Percentiles rank a stretch among this genome's conserved stretches.
Conservation (phyloP, 1,284 basidiomycete species). For the Cryptococcus sp. region DNA sequence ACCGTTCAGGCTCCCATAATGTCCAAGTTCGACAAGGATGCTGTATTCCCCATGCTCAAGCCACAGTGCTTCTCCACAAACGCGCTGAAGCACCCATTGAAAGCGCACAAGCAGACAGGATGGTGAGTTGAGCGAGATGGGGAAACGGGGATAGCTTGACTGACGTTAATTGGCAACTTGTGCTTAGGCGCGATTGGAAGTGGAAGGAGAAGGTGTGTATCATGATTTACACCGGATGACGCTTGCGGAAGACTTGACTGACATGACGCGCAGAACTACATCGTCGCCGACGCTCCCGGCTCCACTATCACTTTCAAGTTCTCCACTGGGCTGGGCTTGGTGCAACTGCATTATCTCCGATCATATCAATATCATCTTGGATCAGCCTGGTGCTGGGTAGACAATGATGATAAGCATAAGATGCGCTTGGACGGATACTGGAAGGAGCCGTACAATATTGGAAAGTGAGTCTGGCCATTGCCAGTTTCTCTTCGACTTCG, state of each 20-base stretch:
- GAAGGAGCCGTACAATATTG: slow-evolving; percentile 37
- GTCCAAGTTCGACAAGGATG: slow-evolving; percentile 27
- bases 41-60: slow-evolving; percentile 19
- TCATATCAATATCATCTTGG: slow-evolving; percentile 41
- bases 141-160: not conserved
- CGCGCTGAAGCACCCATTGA: slow-evolving; percentile 29
- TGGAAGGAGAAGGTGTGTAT: slow-evolving; percentile 38
- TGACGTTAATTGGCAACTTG: not conserved
- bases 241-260: not conserved
- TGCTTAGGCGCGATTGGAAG: slow-evolving; percentile 36
- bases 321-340: slow-evolving; percentile 31
- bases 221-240: too few relatives aligned
- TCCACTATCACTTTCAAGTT: slow-evolving; percentile 42
- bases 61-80: slow-evolving; percentile 44
- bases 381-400: slow-evolving; percentile 43
- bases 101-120: slow-evolving; percentile 31
- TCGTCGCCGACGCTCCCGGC: slow-evolving; percentile 41
- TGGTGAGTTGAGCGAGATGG: slow-evolving; percentile 31
- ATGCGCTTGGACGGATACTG: slow-evolving; percentile 40
- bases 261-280: slow-evolving; percentile 32
- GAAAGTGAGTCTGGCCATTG: slow-evolving; percentile 22
- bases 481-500: too few relatives aligned
- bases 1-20: slow-evolving; percentile 27
- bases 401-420: slow-evolving; percentile 27
- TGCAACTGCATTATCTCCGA: slow-evolving; percentile 44